Evolutionary conservation across 23 red algal genomes (phyloP).

Genomic region (Cyanidioschyzon merolae): DNA sequence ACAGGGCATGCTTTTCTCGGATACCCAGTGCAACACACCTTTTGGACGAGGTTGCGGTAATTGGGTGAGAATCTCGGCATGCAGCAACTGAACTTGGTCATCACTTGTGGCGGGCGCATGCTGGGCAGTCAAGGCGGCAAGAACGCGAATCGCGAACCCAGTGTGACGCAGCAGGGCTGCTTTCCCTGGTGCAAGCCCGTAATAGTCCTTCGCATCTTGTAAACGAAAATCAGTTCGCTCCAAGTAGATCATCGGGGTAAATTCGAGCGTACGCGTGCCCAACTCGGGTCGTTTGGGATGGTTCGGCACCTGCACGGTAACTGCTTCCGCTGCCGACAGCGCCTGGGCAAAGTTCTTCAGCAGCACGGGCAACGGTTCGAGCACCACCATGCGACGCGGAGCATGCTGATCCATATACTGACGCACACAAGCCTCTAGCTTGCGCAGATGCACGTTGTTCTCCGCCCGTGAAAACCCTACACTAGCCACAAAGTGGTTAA

Average conservation of each 20-base stretch:
- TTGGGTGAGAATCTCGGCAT: not conserved
- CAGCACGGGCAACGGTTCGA: constrained; percentile 57
- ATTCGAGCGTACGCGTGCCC: constrained; percentile 44
- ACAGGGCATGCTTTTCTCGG: constrained; percentile 26
- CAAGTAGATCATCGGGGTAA: constrained; percentile 72
- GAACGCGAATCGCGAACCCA: not conserved
- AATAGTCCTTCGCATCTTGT: constrained; percentile 77
- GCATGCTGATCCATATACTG: constrained; percentile 43
- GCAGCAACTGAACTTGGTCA: not conserved
- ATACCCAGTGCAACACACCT: constrained; percentile 94
- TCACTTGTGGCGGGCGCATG: not conserved
- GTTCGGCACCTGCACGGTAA: constrained; percentile 48
- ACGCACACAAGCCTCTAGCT: constrained; percentile 71
- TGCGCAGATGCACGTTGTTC: constrained; percentile 80
- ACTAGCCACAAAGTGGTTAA: constrained; percentile 68
- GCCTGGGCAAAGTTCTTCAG: constrained; percentile 48
- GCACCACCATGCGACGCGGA: constrained; percentile 56
- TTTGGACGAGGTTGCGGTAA: constrained; percentile 41
- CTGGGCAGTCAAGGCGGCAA: not conserved
- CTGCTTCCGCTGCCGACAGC: constrained; percentile 1
- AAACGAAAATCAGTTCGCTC: constrained; percentile 80
- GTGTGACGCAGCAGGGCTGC: constrained; percentile 77
- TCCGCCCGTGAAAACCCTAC: constrained; percentile 57
- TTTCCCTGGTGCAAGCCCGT: constrained; percentile 89
- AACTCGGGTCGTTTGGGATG: constrained; percentile 74